phyloP scores from a whole-genome alignment of 176 grass and related monocot genomes.

The Zoysia japonica region DNA sequence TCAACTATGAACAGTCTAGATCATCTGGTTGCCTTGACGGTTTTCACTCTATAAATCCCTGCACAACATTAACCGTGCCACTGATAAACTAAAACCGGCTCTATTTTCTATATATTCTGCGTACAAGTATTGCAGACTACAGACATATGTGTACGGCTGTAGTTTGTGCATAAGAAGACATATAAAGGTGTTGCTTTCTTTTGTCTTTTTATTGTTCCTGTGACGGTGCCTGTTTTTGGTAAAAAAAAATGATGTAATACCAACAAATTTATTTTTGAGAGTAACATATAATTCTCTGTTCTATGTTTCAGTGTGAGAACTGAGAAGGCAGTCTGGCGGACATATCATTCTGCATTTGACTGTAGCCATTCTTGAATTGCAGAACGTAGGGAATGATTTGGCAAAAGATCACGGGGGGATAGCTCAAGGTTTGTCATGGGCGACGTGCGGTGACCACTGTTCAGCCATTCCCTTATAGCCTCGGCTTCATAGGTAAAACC shows the following conservation, averaged over 20 bases:
- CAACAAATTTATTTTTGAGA: not conserved
- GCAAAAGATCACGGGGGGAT: constrained; percentile 48
- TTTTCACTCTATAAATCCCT: constrained; percentile 19
- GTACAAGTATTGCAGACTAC: constrained; percentile 1
- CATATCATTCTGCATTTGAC: constrained; percentile 33
- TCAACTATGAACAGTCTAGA: not conserved
- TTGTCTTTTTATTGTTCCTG: not conserved
- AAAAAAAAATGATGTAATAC: not conserved
- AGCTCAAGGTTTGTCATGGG: constrained; percentile 67
- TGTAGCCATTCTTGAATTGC: constrained; percentile 70
- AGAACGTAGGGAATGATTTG: constrained; percentile 59
- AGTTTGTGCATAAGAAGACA: constrained; percentile 2
- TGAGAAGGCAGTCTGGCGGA: constrained; percentile 3
- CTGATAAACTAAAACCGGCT: not conserved
- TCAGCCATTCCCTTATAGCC: constrained; percentile 66
- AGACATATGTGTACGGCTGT: not conserved
- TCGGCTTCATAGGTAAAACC: constrained; percentile 72
- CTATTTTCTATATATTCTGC: constrained; percentile 21
- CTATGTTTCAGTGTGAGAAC: not conserved
- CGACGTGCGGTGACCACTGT: constrained; percentile 48
- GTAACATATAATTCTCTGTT: not conserved
- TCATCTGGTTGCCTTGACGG: not conserved
- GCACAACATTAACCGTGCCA: not conserved
- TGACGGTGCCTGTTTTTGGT: not conserved
- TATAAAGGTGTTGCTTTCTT: not conserved